Base-by-base conservation (phyloP, 495 filamentous ascomycete genomes). In the Aspergillus homomorphus region DNA sequence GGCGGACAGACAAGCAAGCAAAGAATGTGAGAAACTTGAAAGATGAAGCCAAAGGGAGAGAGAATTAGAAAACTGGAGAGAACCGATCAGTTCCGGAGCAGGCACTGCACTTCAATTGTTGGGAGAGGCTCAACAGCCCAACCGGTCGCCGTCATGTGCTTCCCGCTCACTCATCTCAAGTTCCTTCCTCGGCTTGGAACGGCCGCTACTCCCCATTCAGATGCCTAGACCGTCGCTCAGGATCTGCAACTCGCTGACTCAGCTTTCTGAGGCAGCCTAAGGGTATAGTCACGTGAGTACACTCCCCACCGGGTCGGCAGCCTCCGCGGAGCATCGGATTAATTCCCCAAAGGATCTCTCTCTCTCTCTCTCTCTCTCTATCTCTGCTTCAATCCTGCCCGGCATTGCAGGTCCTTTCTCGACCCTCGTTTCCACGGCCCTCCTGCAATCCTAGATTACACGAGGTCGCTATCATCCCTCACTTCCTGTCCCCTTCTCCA, bases 401-500 rank as follows among this genome's bases (percentile, higher is more conserved):
- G 33, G 4, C 33, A 9, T 38, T 2, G 33, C 33, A 28, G 22
- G 48, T 16, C 15, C 23, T 28, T n/a, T 28, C 22, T 16, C 24
- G 16, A 45, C 42, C 44, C n/a, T 55, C 21, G 20, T 15, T 16
- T 46, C 44, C 45, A 45, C 22, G 20, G 33, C 50, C 50, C n/a
- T 53, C 24, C 23, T 10, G n/a, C 45, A 20, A 5, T 46, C n/a
- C 45, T 2, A 23, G 16, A 7, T 7, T 20, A 33, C 15, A 24
- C 42, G 51, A 60, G 55, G 51, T 56, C 43, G 49, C 53, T 56
- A 30, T 48, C 54, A 41, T 30, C 51, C 50, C 56, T 56, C 50
- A 56, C 49, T 54, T 58, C 45, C 59, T 42, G 54, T 58, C 62
- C 62, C 63, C 46, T 63, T 38, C 63, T 70, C 69, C 58, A 74